phyloP scores from a whole-genome alignment of 768 basidiomycete species.

The Mycena metata region DNA sequence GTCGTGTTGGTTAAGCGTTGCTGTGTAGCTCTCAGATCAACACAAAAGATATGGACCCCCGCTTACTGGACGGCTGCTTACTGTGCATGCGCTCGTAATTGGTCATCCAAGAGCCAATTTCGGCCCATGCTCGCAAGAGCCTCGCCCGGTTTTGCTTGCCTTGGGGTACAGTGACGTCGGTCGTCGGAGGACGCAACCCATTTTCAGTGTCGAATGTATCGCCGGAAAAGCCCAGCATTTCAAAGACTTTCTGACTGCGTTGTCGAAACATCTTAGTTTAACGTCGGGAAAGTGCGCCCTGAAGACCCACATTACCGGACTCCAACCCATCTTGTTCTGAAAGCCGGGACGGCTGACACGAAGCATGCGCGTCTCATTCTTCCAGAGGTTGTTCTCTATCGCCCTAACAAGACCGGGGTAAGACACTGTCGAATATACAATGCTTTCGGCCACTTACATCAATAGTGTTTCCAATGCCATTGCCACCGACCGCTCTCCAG shows the following conservation, averaged over 20 bases:
- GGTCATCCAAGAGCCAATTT: conserved; percentile 74
- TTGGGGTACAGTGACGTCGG: conserved; percentile 58
- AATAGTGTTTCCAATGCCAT: conserved; percentile 76
- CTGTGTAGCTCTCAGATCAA: conserved; percentile 49
- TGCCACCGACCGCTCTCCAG: conserved; percentile 66
- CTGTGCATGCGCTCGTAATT: conserved; percentile 67
- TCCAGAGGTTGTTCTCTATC: conserved; percentile 83
- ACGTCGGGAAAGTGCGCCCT: conserved; percentile 9
- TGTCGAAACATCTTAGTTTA: conserved; percentile 15
- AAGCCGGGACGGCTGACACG: conserved; percentile 69
- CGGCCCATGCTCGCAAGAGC: conserved; percentile 86
- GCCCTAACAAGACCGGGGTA: conserved; percentile 55
- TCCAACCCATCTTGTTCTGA: conserved; percentile 78
- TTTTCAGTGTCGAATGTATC: conserved; percentile 55
- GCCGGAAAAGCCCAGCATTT: conserved; percentile 58
- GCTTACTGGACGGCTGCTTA: conserved; percentile 44
- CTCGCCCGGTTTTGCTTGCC: conserved; percentile 69
- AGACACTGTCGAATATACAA: conserved; percentile 15
- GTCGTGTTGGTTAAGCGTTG: conserved; percentile 57
- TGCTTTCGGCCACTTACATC: conserved; percentile 59
- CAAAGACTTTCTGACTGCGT: conserved; percentile 60
- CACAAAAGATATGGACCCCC: conserved; percentile 17
- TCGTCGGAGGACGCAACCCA: conserved; percentile 67
- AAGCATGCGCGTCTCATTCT: conserved; percentile 71
- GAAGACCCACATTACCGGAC: conserved; percentile 63